Percentiles rank a stretch among this genome's conserved stretches.
These are phyloP conservation scores for Chiua virens DNA, from an alignment of 768 basidiomycete genomes.

Conservation along the genomic window DNA sequence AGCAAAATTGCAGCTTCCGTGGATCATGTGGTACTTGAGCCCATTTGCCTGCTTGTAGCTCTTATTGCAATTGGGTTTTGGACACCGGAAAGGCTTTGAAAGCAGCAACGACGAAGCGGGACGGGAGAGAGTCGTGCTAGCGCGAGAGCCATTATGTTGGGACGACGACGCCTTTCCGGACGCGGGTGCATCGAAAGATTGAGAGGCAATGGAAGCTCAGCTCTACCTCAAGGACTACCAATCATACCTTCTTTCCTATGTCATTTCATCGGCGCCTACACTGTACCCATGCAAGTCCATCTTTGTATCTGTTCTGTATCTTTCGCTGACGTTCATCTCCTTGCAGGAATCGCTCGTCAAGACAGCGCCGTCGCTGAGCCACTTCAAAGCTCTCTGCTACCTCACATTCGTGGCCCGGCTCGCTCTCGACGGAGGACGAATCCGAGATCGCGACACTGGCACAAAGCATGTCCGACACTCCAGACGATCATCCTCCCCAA, in stretches of 20 bases:
- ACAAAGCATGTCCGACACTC: constrained; percentile 56
- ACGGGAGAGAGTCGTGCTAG: constrained; percentile 47
- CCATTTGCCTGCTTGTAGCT: constrained; percentile 95
- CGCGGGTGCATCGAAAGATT: constrained; percentile 24
- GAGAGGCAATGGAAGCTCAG: constrained; percentile 8
- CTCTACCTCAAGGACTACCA: too few relatives aligned
- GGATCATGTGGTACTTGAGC: constrained; percentile 92
- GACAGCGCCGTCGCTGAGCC: constrained; percentile 38
- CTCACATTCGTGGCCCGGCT: constrained; percentile 57
- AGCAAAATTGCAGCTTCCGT: constrained; percentile 91
- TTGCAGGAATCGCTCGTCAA: constrained; percentile 44
- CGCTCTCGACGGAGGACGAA: constrained; percentile 38
- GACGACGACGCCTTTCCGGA: constrained; percentile 29
- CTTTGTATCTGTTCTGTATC: neutral
- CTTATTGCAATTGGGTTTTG: constrained; percentile 95
- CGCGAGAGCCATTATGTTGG: constrained; percentile 30
- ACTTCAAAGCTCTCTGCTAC: constrained; percentile 47
- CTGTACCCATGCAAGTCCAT: constrained; percentile 44
- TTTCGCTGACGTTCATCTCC: too few relatives aligned
- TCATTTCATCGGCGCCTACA: too few relatives aligned
- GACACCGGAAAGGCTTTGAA: constrained; percentile 89
- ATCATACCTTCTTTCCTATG: too few relatives aligned
- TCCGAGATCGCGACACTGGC: constrained; percentile 53
- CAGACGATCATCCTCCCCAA: constrained; percentile 63
- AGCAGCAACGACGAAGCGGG: constrained; percentile 62